phyloP scores from a whole-genome alignment of 768 basidiomycete genomes.

The Hypsizygus marmoreus region DNA sequence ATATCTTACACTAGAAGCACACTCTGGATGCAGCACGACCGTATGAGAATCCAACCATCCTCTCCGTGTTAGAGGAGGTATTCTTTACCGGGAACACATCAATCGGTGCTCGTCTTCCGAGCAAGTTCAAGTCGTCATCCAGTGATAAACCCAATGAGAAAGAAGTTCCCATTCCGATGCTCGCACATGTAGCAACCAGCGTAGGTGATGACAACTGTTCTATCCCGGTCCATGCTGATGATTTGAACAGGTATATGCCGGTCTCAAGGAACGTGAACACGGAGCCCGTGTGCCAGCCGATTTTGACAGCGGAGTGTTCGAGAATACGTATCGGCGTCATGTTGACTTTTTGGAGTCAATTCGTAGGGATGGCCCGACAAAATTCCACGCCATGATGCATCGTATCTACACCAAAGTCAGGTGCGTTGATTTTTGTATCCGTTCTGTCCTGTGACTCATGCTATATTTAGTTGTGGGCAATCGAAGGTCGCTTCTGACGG shows the following conservation, averaged over 20 bases:
- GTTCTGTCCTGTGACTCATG: no score
- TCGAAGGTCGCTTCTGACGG: no score
- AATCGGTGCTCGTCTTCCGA: slow-evolving; percentile 3
- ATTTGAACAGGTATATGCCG: slow-evolving; percentile 4
- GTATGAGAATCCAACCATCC: slow-evolving; percentile 2
- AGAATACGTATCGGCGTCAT: slow-evolving; percentile 6
- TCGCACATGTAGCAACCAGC: slow-evolving; percentile 1
- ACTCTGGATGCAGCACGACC: slow-evolving; percentile 5
- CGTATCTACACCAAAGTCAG: no score
- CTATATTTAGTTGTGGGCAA: no score
- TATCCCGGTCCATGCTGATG: neutral
- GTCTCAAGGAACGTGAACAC: neutral
- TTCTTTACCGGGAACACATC: slow-evolving; percentile 1
- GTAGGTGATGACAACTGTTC: neutral
- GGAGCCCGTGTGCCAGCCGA: neutral
- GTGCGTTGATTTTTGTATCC: no score
- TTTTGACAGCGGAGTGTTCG: neutral
- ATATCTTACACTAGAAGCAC: no score
- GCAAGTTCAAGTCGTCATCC: slow-evolving; percentile 5
- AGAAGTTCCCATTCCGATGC: slow-evolving; percentile 7
- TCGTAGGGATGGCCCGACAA: neutral
- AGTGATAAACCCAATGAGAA: slow-evolving; percentile 5
- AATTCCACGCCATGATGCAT: slow-evolving; percentile 10
- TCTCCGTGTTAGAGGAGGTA: neutral
- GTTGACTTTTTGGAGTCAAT: neutral